phyloP scores from a whole-genome alignment of 441 rosid genomes.

The Metrosideros polymorpha region DNA sequence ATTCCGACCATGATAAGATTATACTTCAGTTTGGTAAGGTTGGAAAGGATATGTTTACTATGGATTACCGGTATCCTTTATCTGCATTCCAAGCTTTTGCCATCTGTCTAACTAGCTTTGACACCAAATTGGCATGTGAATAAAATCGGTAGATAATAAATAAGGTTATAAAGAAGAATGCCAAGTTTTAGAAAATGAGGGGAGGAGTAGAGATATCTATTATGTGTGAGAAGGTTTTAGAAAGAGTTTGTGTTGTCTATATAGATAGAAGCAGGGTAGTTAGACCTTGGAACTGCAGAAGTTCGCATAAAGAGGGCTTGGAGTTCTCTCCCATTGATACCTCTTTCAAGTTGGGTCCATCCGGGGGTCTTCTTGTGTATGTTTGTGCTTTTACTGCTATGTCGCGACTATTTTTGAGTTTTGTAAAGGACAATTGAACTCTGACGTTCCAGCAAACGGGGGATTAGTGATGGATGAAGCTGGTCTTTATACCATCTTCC shows the following conservation, averaged over 20 bases:
- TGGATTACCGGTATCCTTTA: constrained; percentile 15
- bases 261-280: neutral
- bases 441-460: neutral
- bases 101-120: constrained; percentile 7
- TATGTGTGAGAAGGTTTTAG: neutral
- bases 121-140: constrained; percentile 16
- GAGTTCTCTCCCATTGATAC: neutral
- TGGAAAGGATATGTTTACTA: constrained; percentile 13
- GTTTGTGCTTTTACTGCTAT: neutral
- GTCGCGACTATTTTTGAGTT: neutral
- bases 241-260: neutral
- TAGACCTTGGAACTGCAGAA: neutral
- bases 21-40: constrained; percentile 18
- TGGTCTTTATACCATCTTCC: neutral
- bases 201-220: neutral
- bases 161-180: neutral
- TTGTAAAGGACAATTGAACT: neutral
- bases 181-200: neutral
- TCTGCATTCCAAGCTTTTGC: constrained; percentile 18
- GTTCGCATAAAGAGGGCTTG: neutral
- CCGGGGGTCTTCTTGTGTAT: neutral
- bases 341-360: neutral
- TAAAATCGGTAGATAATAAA: neutral
- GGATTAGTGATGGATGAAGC: neutral
- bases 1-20: constrained; percentile 9